Evolutionary conservation across 371 early-diverging fungal species (phyloP).

Genomic region (Fennellomyces sp.): DNA sequence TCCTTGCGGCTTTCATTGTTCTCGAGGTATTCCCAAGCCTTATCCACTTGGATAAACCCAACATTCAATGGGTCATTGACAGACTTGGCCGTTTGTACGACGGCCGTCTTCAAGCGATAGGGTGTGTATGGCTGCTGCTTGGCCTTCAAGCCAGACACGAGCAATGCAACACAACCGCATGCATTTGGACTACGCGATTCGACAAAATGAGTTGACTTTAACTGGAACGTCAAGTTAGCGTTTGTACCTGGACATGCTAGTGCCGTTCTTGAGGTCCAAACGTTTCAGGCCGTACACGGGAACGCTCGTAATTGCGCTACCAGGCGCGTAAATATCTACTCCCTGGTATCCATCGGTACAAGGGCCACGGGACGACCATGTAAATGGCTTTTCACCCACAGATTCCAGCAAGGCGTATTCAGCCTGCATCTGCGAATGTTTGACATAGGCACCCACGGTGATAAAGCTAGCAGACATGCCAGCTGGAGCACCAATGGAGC

Average conservation of each 20-base stretch:
- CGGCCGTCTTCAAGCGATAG: slow-evolving; percentile 80
- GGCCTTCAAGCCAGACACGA: slow-evolving; percentile 84
- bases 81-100: slow-evolving; percentile 73
- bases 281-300: slow-evolving; percentile 85
- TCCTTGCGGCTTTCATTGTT: slow-evolving; percentile 57
- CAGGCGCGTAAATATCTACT: slow-evolving; percentile 89
- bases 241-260: slow-evolving; percentile 81
- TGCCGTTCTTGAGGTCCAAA: slow-evolving; percentile 89
- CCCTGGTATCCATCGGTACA: slow-evolving; percentile 85
- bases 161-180: slow-evolving; percentile 83
- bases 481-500: slow-evolving; percentile 88
- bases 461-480: slow-evolving; percentile 78
- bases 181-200: slow-evolving; percentile 73
- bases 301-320: slow-evolving; percentile 90
- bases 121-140: slow-evolving; percentile 72
- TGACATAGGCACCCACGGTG: slow-evolving; percentile 93
- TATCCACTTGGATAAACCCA: slow-evolving; percentile 88
- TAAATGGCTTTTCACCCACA: slow-evolving; percentile 79
- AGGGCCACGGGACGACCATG: slow-evolving; percentile 93
- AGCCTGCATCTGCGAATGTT: slow-evolving; percentile 84
- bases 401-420: slow-evolving; percentile 84
- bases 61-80: slow-evolving; percentile 81
- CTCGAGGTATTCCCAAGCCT: slow-evolving; percentile 82
- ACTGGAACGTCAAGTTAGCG: neutral
- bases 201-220: neutral